phyloP scores from a whole-genome alignment of 495 filamentous ascomycete genomes.

The Gamarada debralockiae region DNA sequence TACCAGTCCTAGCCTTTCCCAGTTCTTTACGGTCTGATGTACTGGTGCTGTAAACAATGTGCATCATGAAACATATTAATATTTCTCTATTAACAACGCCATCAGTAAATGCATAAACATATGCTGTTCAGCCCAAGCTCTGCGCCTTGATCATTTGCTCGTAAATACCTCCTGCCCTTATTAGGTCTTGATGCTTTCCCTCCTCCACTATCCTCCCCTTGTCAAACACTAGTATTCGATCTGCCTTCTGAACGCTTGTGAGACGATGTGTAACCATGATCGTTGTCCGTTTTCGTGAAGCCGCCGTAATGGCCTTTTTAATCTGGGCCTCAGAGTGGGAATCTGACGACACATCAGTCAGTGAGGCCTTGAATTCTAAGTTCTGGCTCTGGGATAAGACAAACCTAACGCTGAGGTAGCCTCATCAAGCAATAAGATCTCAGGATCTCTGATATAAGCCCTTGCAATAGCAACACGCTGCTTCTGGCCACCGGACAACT shows the following conservation, averaged over 20 bases:
- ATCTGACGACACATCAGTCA: conserved; percentile 13
- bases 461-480: conserved; percentile 62
- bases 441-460: conserved; percentile 62
- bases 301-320: conserved; percentile 41
- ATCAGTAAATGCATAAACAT: no score
- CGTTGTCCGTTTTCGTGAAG: conserved; percentile 68
- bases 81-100: no score
- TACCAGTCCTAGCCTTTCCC: no score
- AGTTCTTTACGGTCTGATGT: no score
- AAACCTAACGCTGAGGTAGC: conserved; percentile 59
- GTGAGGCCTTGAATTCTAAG: not conserved
- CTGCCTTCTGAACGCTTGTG: conserved; percentile 69
- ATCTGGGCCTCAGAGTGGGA: conserved; percentile 49
- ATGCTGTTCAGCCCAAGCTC: no score
- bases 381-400: not conserved
- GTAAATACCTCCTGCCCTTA: conserved; percentile 44
- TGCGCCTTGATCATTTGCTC: conserved; percentile 35
- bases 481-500: conserved; percentile 61
- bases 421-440: conserved; percentile 74
- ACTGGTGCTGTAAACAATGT: no score
- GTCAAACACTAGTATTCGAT: conserved; percentile 74
- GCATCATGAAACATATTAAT: no score
- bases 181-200: conserved; percentile 65
- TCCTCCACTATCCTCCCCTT: conserved; percentile 59
- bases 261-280: conserved; percentile 81